Base-by-base conservation (phyloP, 805 yeast species). In the Starmerella etchellsii region DNA sequence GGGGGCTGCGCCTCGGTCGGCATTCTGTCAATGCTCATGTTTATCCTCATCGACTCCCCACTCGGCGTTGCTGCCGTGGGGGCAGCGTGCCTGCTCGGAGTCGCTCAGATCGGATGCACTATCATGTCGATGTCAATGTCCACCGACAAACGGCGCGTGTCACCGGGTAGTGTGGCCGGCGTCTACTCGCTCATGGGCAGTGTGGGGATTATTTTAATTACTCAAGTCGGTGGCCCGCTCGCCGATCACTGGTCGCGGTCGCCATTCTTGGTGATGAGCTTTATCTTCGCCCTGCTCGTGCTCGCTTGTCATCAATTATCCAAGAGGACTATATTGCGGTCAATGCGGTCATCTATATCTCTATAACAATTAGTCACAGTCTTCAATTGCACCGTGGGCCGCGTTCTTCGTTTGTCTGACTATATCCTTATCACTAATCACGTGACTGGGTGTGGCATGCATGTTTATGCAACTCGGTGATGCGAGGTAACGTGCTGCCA, bases 161-260 rank as follows among this genome's bases (percentile, higher is more conserved):
- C 67, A 42, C 70, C 72, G 36, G 85, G 85, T n/a, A 69, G 73
- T 35, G 68, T 79, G 31, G 69, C 78, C 37, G 88, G 88, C 6
- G 71, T 76, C 11, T 76, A 74, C 54, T 70, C 78, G n/a, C 67
- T 79, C 40, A 63, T 69, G 48, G 85, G 84, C 15, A 82, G 82
- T 1, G 37, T 75, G 7, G 88, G 88, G 2, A 76, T 78, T 22
- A 59, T 79, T 42, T 39, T 75, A 1, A 60, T 78, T 23, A 69
- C 76, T 27, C 73, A 71, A 51, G 27, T 76, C 20, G 87, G 85
- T 5, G 85, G 85, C 3, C 52, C 60, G 14, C 61, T 73, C 48
- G 71, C 78, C 20, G 83, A 78, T 53, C 38, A 48, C 28, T 73
- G 76, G 72, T 58, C 68, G 20, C 69, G 71, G 29, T 71, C 73